Conservation (phyloP, 257 asterid genomes). For the Nicotiana tomentosiformis region DNA sequence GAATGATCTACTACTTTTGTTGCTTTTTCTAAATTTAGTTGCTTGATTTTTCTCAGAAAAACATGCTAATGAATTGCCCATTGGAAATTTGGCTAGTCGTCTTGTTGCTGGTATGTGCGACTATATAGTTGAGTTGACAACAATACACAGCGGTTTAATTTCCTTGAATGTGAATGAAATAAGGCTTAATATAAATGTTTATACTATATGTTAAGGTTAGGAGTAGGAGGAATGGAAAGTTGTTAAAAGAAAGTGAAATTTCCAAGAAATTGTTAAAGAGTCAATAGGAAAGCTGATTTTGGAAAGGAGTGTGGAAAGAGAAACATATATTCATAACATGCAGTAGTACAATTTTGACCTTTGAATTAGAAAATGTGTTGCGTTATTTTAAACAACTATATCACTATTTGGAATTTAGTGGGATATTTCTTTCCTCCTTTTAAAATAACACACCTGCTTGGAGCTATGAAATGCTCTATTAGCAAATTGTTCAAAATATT, state of each 20-base stretch:
- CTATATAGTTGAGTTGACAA: too few relatives aligned
- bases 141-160: too few relatives aligned
- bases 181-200: too few relatives aligned
- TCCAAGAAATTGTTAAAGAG: not conserved
- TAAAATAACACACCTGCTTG: not conserved
- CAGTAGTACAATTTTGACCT: slow-evolving; percentile 1
- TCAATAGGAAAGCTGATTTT: not conserved
- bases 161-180: too few relatives aligned
- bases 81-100: not conserved
- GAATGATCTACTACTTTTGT: not conserved
- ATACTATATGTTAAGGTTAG: too few relatives aligned
- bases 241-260: not conserved
- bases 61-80: slow-evolving; percentile 56
- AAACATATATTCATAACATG: not conserved
- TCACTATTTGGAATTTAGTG: not conserved
- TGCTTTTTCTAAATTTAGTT: slow-evolving; percentile 1
- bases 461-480: not conserved
- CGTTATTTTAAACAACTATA: not conserved
- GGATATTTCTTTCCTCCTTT: not conserved
- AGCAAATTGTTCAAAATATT: not conserved
- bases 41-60: slow-evolving; percentile 27
- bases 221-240: not conserved
- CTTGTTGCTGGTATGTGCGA: too few relatives aligned
- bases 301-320: not conserved
- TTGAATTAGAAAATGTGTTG: not conserved